These are phyloP conservation scores for Epithele typhae DNA, from an alignment of 768 basidiomycete genomes.

Conservation along the genomic window DNA sequence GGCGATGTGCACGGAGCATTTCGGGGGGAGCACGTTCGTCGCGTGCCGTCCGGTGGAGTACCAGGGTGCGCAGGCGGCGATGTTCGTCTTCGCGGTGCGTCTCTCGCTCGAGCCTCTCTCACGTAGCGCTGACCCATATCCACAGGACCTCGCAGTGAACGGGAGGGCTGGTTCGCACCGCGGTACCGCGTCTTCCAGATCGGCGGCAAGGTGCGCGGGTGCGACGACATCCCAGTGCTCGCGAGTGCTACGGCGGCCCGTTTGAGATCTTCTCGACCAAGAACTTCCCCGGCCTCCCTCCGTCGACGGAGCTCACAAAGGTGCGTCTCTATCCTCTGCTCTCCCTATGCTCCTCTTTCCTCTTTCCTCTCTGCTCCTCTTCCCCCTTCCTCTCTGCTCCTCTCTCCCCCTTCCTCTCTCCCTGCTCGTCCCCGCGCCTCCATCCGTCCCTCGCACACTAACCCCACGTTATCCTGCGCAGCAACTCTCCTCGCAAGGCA, in stretches of 20 bases:
- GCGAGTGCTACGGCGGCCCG: slow-evolving; percentile 62
- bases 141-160: slow-evolving; percentile 62
- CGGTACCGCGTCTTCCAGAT: slow-evolving; percentile 66
- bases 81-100: slow-evolving; percentile 61
- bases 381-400: no score
- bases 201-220: slow-evolving; percentile 9
- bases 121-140: neutral
- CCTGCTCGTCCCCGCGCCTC: no score
- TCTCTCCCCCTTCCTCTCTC: neutral
- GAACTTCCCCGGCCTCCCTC: slow-evolving; percentile 61
- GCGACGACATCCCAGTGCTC: slow-evolving; percentile 34
- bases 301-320: slow-evolving; percentile 66
- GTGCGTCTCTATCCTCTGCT: slow-evolving; percentile 29
- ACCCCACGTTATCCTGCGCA: neutral
- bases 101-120: no score
- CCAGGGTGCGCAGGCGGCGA: slow-evolving; percentile 45
- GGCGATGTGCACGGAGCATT: slow-evolving; percentile 42
- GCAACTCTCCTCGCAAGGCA: no score
- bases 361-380: no score
- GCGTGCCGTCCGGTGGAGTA: slow-evolving; percentile 21
- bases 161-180: slow-evolving; percentile 62
- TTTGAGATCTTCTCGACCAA: slow-evolving; percentile 71
- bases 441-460: neutral
- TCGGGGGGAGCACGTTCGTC: slow-evolving; percentile 55
- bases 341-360: no score